These are phyloP conservation scores for Saturnispora sekii DNA, from an alignment of 805 yeast genomes.

Conservation along the genomic window DNA sequence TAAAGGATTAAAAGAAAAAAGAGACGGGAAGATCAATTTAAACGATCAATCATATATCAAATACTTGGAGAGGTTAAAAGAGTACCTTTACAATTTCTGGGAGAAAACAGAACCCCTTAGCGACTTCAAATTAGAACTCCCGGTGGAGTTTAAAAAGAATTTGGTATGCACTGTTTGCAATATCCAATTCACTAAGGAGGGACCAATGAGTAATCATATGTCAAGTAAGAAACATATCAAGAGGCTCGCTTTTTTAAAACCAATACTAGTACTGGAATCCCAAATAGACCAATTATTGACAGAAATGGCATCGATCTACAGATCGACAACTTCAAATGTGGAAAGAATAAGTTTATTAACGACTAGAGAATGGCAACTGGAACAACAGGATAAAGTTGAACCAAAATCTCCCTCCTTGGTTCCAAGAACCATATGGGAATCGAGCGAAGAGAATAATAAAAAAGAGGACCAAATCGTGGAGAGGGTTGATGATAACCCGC, in stretches of 20 bases:
- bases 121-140: conserved; percentile 16
- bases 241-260: neutral
- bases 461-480: conserved; percentile 24
- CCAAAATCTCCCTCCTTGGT: conserved; percentile 1
- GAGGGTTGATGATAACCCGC: conserved; percentile 31
- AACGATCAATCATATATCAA: conserved; percentile 26
- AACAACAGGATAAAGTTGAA: conserved; percentile 34
- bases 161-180: conserved; percentile 1
- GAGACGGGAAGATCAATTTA: conserved; percentile 22
- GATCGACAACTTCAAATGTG: conserved; percentile 46
- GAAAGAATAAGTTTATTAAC: conserved; percentile 64
- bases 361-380: conserved; percentile 51
- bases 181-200: conserved; percentile 1
- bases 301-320: conserved; percentile 32
- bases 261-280: neutral
- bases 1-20: conserved; percentile 1
- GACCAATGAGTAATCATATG: conserved; percentile 5
- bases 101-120: conserved; percentile 39
- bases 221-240: conserved; percentile 4
- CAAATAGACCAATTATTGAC: neutral
- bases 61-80: conserved; percentile 37
- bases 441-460: conserved; percentile 18
- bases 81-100: conserved; percentile 43
- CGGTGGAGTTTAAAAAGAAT: neutral
- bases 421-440: neutral